These are phyloP conservation scores for Colletotrichum echinochloae DNA, from an alignment of 2,329 filamentous ascomycete genomes.

Conservation along the genomic window DNA sequence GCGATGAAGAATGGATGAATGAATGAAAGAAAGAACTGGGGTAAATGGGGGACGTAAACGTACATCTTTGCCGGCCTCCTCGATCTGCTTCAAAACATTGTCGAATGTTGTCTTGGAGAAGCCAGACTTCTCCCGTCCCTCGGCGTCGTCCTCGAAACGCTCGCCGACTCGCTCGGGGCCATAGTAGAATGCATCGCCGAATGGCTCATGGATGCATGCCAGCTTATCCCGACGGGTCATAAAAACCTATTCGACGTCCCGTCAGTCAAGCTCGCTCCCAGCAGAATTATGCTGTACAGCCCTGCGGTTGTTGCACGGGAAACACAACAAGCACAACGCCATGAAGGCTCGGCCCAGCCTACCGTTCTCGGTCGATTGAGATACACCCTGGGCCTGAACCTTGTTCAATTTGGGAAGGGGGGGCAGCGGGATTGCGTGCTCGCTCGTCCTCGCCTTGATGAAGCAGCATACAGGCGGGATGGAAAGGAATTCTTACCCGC, in stretches of 20 bases:
- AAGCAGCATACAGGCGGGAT: slow-evolving; percentile 20
- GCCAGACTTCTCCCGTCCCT: slow-evolving; percentile 69
- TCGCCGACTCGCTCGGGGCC: slow-evolving; percentile 88
- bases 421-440: slow-evolving; percentile 24
- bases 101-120: slow-evolving; percentile 78
- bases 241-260: slow-evolving; percentile 75
- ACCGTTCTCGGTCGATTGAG: slow-evolving; percentile 21
- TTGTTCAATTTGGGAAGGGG: slow-evolving; percentile 21
- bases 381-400: slow-evolving; percentile 33
- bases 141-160: slow-evolving; percentile 79
- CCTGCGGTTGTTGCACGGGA: neutral
- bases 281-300: neutral
- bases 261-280: slow-evolving; percentile 22
- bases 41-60: slow-evolving; percentile 48
- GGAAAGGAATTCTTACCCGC: slow-evolving; percentile 69
- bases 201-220: slow-evolving; percentile 91
- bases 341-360: neutral
- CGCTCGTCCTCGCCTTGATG: neutral
- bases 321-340: neutral
- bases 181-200: slow-evolving; percentile 96
- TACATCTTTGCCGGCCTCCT: slow-evolving; percentile 80
- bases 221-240: slow-evolving; percentile 91
- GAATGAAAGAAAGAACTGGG: slow-evolving; percentile 43
- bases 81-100: slow-evolving; percentile 81
- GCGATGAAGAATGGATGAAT: slow-evolving; percentile 10